Evolutionary conservation across 352 stramenopile species (phyloP).

Genomic region (Pythium scleroteichum): DNA sequence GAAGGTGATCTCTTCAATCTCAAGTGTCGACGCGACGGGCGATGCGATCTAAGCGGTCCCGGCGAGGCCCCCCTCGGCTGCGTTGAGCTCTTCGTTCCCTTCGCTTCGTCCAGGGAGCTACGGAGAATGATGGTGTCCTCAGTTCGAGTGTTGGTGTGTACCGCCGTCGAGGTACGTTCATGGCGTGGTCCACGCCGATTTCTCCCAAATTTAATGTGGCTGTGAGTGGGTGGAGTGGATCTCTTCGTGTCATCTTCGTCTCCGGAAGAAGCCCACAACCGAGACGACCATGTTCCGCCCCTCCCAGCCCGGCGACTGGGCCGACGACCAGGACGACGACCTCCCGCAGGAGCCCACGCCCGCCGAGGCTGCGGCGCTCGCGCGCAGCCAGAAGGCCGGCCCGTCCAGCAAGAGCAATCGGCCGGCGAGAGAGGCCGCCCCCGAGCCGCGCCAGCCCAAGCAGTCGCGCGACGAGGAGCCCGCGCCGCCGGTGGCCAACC

Average conservation of each 20-base stretch:
- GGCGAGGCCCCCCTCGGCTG: background rate
- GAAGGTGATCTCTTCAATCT: background rate
- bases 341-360: constrained; percentile 13
- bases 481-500: constrained; percentile 23
- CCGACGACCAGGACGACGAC: constrained; percentile 68
- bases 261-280: background rate
- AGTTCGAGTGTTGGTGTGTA: background rate
- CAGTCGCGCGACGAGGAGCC: constrained; percentile 8
- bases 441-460: constrained; percentile 1
- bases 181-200: constrained; percentile 3
- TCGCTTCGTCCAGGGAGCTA: background rate
- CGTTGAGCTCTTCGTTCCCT: constrained; percentile 2
- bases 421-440: too few species aligned
- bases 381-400: constrained; percentile 20
- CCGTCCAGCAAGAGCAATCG: background rate
- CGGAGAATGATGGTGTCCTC: background rate
- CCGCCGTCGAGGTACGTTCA: background rate
- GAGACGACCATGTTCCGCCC: constrained; percentile 64
- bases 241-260: background rate
- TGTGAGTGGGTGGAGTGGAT: constrained; percentile 20
- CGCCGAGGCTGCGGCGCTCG: constrained; percentile 8
- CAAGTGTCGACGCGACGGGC: too few species aligned
- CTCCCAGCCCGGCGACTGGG: constrained; percentile 69
- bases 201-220: constrained; percentile 4
- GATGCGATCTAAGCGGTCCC: too few species aligned